phyloP scores from a whole-genome alignment of 2,329 filamentous ascomycete genomes.

The Beauveria australis region DNA sequence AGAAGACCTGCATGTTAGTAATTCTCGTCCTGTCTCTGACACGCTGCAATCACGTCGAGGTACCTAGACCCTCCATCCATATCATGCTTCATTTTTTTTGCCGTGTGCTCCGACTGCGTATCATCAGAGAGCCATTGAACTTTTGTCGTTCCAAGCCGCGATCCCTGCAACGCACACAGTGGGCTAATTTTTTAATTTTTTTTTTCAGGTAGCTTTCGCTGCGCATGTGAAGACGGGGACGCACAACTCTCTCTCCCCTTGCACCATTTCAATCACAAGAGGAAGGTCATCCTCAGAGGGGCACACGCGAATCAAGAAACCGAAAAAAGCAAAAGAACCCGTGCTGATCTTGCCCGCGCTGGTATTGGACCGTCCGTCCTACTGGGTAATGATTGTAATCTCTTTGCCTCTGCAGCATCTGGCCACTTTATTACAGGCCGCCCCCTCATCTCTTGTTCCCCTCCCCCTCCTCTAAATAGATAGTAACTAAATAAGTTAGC shows the following conservation, averaged over 20 bases:
- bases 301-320: background rate
- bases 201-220: background rate
- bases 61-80: background rate
- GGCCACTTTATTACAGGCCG: no score
- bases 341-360: background rate
- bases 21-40: background rate
- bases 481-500: no score
- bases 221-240: slow-evolving; percentile 7
- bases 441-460: background rate
- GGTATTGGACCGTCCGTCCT: background rate
- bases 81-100: no score
- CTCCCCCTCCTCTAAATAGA: background rate
- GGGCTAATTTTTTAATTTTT: background rate
- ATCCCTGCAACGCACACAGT: background rate
- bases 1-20: background rate
- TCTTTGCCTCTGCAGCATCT: no score
- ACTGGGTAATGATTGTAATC: background rate
- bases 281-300: background rate
- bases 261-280: background rate
- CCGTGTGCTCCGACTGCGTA: background rate
- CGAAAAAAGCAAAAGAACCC: background rate
- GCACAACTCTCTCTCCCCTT: background rate
- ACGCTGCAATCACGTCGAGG: background rate
- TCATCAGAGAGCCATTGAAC: background rate
- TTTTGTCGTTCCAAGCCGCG: background rate